A percentile compares a stretch with the other conserved stretches of the same genome.
phyloP scores from a whole-genome alignment of 192 early-diverging fungal genomes.

The Coemansia sp. region DNA sequence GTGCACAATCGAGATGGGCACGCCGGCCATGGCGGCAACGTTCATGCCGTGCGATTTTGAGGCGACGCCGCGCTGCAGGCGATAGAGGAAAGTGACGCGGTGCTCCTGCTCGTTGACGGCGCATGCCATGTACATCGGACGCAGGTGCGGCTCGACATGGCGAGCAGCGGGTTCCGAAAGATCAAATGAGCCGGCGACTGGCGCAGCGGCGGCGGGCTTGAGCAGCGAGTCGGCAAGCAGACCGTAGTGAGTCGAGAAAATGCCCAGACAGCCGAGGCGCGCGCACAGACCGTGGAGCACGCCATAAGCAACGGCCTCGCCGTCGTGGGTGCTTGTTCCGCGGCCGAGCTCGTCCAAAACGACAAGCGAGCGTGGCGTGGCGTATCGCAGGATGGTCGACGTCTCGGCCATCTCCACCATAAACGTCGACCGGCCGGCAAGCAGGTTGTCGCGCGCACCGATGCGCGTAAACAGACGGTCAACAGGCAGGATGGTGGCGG shows the following conservation, averaged over 20 bases:
- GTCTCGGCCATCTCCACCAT: conserved; percentile 97
- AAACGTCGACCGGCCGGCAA: conserved; percentile 94
- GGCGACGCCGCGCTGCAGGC: conserved; percentile 78
- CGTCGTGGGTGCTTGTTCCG: conserved; percentile 96
- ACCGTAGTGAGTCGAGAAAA: conserved; percentile 97
- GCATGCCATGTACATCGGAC: conserved; percentile 87
- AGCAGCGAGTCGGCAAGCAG: conserved; percentile 83
- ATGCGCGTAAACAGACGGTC: conserved; percentile 97
- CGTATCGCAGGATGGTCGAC: conserved; percentile 85
- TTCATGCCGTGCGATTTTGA: conserved; percentile 98
- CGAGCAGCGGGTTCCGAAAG: no score
- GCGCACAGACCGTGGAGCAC: conserved; percentile 84
- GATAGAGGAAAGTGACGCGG: conserved; percentile 95
- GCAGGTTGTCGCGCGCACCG: conserved; percentile 95
- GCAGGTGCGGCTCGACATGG: conserved; percentile 64
- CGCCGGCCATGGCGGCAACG: conserved; percentile 94
- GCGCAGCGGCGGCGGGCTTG: neutral
- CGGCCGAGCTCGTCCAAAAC: conserved; percentile 98
- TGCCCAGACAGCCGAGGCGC: conserved; percentile 79
- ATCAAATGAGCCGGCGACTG: neutral
- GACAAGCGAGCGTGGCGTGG: conserved; percentile 85
- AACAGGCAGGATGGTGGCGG: conserved; percentile 73
- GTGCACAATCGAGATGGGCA: conserved; percentile 70
- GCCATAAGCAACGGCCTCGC: conserved; percentile 92
- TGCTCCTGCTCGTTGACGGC: conserved; percentile 75